Evolutionary conservation across 495 filamentous ascomycete genomes (phyloP), one percentile per base, ranked within the genome.

Genomic region (Jackrogersella multiformis): DNA sequence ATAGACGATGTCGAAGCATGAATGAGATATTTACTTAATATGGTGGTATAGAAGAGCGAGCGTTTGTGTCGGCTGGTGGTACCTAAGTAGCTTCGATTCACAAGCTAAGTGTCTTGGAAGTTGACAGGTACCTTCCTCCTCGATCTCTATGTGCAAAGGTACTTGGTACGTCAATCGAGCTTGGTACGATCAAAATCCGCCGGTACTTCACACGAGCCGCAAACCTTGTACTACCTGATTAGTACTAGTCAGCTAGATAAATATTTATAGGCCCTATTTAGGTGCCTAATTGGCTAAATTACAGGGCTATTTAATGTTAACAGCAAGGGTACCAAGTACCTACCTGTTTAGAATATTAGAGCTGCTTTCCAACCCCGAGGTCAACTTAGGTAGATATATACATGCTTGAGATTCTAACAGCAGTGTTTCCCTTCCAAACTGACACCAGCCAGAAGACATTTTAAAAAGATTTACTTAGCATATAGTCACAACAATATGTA

Each of bases 51-150:
- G 34, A 21, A 38, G 23, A 26, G 26, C 15, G 39, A 30, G 7
- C 9, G 48, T 46, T 62, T 62, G 39, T 34, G 18, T 51, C 34
- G 24, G 55, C 41, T 23, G 26, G 15, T 42, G 26, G 26, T 30
- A 30, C 26, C 26, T 7, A 42, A 13, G 51, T 26, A 61, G 59
- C 59, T 62, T 54, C 53, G 2, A 36, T 55, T 54, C 39, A 41
- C 38, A 21, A 44, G 49, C 32, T 38, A 21, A 30, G 56, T n/a
- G n/a, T n/a, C n/a, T n/a, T n/a, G n/a, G n/a, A n/a, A n/a, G n/a
- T n/a, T n/a, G n/a, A n/a, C n/a, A n/a, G n/a, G n/a, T 60, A 39
- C 20, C 15, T 16, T 26, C 24, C 26, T 13, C 45, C 24, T 49
- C 24, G 32, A 18, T 20, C 24, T 28, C 8, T 8, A 32, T 12